Conservation (phyloP, 1,139 yeast species). For the Entelexis sorbosivorans region DNA sequence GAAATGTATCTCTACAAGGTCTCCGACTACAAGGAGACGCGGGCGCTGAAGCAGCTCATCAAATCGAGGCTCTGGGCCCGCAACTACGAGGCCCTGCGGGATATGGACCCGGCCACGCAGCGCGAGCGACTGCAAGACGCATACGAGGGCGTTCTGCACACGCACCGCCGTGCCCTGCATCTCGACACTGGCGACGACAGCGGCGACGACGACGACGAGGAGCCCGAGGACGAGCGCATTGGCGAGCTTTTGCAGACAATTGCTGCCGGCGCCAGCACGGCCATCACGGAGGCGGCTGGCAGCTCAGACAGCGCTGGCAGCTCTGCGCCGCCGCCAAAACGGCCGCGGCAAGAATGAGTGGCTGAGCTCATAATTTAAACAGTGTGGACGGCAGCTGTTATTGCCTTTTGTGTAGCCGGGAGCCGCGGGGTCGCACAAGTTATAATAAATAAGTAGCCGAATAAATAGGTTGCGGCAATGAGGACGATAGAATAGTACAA, state of each 20-base stretch:
- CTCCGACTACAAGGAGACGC: constrained; percentile 28
- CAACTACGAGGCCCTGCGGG: constrained; percentile 65
- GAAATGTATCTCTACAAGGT: constrained; percentile 58
- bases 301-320: neutral
- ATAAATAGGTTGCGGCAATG: neutral
- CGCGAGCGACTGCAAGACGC: constrained; percentile 68
- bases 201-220: constrained; percentile 14
- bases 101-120: constrained; percentile 50
- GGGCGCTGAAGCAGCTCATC: constrained; percentile 47
- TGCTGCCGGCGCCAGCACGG: neutral
- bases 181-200: constrained; percentile 11
- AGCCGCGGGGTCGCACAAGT: too few relatives aligned
- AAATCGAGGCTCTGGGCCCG: constrained; percentile 62
- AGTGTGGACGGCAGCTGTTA: too few relatives aligned
- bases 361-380: too few relatives aligned
- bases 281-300: neutral
- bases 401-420: too few relatives aligned
- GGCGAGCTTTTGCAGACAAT: neutral
- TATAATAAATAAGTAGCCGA: neutral
- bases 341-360: neutral
- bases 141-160: constrained; percentile 48
- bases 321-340: neutral
- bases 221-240: constrained; percentile 9
- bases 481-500: neutral
- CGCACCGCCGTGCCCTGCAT: constrained; percentile 10